These are phyloP conservation scores for Craspedostauros australis DNA, from an alignment of 108 stramenopile genomes.

Conservation along the genomic window DNA sequence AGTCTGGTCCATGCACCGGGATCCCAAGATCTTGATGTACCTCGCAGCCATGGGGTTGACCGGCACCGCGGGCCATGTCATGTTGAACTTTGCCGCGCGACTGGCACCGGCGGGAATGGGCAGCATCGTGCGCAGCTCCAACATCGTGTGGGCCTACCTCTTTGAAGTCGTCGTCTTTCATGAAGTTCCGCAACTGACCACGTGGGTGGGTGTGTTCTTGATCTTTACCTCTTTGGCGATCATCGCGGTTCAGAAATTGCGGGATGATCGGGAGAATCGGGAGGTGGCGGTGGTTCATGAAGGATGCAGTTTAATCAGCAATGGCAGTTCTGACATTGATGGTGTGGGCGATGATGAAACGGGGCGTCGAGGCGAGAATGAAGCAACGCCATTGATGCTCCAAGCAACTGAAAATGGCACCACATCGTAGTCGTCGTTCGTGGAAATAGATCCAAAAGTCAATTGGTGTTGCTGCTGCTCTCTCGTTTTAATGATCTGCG, in stretches of 20 bases:
- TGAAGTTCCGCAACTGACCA: background rate
- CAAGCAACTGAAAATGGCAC: too few relatives aligned
- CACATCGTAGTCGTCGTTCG: too few relatives aligned
- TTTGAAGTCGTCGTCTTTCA: constrained; percentile 8
- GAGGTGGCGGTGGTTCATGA: too few relatives aligned
- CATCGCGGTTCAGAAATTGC: background rate
- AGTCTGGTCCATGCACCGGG: constrained; percentile 12
- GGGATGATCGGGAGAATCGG: too few relatives aligned
- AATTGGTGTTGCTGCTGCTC: too few relatives aligned
- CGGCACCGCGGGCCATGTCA: constrained; percentile 14
- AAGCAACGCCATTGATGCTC: too few relatives aligned
- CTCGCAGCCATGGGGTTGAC: constrained; percentile 6
- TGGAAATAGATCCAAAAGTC: too few relatives aligned
- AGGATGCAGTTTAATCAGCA: too few relatives aligned
- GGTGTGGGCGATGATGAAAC: too few relatives aligned
- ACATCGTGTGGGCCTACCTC: constrained; percentile 16
- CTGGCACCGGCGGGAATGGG: constrained; percentile 10
- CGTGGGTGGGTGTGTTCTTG: background rate
- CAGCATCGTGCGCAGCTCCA: constrained; percentile 7
- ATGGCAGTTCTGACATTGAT: too few relatives aligned
- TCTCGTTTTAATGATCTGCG: too few relatives aligned
- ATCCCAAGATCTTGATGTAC: constrained; percentile 1
- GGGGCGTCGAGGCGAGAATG: too few relatives aligned
- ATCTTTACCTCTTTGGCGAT: background rate
- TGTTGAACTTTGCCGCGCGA: constrained; percentile 19